phyloP scores from a whole-genome alignment of 768 basidiomycete species.

The Leucosporidium creatinivorum region DNA sequence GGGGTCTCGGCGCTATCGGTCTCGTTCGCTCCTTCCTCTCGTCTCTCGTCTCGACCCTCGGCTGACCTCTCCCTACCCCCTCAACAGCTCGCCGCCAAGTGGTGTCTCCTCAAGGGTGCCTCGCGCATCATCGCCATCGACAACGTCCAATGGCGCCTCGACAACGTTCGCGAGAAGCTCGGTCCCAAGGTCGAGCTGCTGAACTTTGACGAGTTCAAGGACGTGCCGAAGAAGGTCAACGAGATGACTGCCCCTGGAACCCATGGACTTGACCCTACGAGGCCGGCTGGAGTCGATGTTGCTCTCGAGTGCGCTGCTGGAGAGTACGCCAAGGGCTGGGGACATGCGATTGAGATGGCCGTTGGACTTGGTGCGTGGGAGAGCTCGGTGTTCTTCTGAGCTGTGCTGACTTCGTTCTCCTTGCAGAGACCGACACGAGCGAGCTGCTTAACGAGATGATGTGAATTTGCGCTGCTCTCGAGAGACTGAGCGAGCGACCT shows the following conservation, averaged over 20 bases:
- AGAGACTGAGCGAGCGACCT: too few relatives aligned
- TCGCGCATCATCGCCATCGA: constrained; percentile 66
- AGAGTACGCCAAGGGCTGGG: constrained; percentile 33
- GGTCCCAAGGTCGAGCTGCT: constrained; percentile 48
- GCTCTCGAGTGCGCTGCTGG: constrained; percentile 51
- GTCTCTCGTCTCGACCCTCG: not conserved
- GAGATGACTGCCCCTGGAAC: constrained; percentile 44
- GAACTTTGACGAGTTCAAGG: constrained; percentile 52
- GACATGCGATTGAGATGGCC: constrained; percentile 43
- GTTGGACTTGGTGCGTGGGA: constrained; percentile 37
- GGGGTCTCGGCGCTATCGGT: constrained; percentile 27
- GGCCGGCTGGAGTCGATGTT: constrained; percentile 60
- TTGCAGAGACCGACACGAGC: constrained; percentile 42
- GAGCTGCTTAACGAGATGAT: constrained; percentile 45
- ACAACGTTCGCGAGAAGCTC: constrained; percentile 51
- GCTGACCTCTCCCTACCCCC: not conserved
- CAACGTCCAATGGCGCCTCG: constrained; percentile 52
- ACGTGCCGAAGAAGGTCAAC: constrained; percentile 52
- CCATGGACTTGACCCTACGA: constrained; percentile 29
- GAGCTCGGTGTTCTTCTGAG: too few relatives aligned
- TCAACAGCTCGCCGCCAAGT: constrained; percentile 51
- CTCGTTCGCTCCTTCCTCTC: not conserved
- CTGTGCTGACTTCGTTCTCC: too few relatives aligned
- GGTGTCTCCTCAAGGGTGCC: constrained; percentile 57
- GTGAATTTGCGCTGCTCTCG: not conserved